A percentile compares a stretch with the other conserved stretches of the same genome.
Conservation (phyloP, 1,284 basidiomycete genomes). For the Marasmius fiardii region DNA sequence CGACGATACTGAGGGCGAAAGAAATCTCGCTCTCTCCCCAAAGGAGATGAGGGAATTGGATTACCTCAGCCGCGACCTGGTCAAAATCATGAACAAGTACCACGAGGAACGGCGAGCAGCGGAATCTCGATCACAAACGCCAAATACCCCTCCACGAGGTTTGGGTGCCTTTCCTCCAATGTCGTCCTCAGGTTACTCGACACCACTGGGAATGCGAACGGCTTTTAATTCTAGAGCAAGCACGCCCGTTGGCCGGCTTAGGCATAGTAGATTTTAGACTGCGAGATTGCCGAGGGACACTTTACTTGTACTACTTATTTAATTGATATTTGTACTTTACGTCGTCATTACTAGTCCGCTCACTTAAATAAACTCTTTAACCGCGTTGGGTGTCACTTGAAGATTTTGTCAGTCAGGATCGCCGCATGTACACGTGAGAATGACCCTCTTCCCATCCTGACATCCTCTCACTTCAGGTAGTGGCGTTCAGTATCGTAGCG, state of each 20-base stretch:
- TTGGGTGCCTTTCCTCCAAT: neutral
- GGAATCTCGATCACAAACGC: neutral
- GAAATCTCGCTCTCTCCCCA: slow-evolving; percentile 50
- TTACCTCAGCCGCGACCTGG: slow-evolving; percentile 69
- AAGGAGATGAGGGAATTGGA: slow-evolving; percentile 77
- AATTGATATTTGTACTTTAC: neutral
- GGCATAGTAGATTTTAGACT: slow-evolving; percentile 9
- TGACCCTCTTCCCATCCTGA: too few relatives aligned
- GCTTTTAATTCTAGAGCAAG: slow-evolving; percentile 58
- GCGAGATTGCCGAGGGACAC: neutral
- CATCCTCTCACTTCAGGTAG: too few relatives aligned
- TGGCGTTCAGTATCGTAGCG: too few relatives aligned
- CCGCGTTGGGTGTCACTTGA: too few relatives aligned
- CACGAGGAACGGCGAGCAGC: slow-evolving; percentile 48
- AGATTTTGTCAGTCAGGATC: too few relatives aligned
- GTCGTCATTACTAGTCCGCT: too few relatives aligned
- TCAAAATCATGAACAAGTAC: slow-evolving; percentile 66
- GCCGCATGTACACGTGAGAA: too few relatives aligned
- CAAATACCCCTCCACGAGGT: too few relatives aligned
- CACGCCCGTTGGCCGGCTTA: slow-evolving; percentile 54
- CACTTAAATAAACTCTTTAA: too few relatives aligned
- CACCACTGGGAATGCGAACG: slow-evolving; percentile 42
- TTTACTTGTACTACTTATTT: neutral
- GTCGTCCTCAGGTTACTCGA: slow-evolving; percentile 46
- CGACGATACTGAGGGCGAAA: slow-evolving; percentile 42